phyloP scores from a whole-genome alignment of 2,329 filamentous ascomycete genomes.

The Penicillium brasilianum region DNA sequence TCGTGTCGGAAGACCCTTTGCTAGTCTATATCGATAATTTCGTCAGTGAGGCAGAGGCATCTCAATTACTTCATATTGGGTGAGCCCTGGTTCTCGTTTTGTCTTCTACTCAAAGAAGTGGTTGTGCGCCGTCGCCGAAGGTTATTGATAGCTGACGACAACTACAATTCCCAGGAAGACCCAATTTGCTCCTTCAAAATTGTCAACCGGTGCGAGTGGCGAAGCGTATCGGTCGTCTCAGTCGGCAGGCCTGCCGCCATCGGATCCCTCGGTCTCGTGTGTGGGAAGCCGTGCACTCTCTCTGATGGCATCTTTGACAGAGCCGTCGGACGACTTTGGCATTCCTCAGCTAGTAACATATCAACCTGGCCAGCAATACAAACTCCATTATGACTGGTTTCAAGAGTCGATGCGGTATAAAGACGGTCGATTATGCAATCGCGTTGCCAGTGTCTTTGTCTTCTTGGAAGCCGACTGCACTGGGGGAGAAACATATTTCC shows the following conservation, averaged over 20 bases:
- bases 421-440: constrained; percentile 3
- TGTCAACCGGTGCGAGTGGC: constrained; percentile 1
- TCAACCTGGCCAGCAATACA: constrained; percentile 3
- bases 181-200: not conserved
- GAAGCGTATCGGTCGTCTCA: constrained; percentile 3
- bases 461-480: constrained; percentile 5
- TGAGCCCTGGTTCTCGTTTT: not conserved
- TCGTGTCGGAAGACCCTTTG: constrained; percentile 5
- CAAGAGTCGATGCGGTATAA: constrained; percentile 1
- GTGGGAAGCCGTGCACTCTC: constrained; percentile 5
- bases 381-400: constrained; percentile 3
- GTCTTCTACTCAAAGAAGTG: not conserved
- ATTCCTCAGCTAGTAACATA: constrained; percentile 2
- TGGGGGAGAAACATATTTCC: not conserved
- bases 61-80: not conserved
- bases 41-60: not conserved
- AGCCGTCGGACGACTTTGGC: not conserved
- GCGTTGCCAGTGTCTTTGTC: not conserved
- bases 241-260: not conserved
- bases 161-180: not conserved
- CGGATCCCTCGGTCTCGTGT: not conserved
- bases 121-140: not conserved
- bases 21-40: constrained; percentile 1
- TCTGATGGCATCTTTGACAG: constrained; percentile 2
- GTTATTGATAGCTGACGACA: not conserved